A percentile compares a stretch with the other conserved stretches of the same genome.
phyloP scores from a whole-genome alignment of 495 filamentous ascomycete genomes.

The Aspergillus indologenus region DNA sequence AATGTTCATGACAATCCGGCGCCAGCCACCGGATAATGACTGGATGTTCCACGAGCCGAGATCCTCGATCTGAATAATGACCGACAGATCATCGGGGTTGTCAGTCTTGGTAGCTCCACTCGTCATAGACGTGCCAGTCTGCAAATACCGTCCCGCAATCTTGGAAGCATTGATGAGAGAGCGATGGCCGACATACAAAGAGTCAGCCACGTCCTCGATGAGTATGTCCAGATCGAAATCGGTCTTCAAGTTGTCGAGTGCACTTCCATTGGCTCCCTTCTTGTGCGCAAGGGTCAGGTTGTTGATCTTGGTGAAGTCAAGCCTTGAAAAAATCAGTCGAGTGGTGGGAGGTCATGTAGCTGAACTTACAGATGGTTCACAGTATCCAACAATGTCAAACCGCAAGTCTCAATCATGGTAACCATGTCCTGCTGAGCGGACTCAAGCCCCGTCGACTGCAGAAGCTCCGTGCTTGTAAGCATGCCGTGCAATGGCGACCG shows the following conservation, averaged over 20 bases:
- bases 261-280: slow-evolving; percentile 2
- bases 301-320: slow-evolving; percentile 58
- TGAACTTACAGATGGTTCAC: slow-evolving; percentile 54
- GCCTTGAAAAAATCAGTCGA: slow-evolving; percentile 12
- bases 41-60: slow-evolving; percentile 50
- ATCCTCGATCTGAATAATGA: slow-evolving; percentile 56
- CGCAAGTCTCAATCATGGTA: slow-evolving; percentile 60
- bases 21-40: slow-evolving; percentile 60
- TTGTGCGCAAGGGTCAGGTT: slow-evolving; percentile 28
- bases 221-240: slow-evolving; percentile 19
- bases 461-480: slow-evolving; percentile 60
- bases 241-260: slow-evolving; percentile 11
- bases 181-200: slow-evolving; percentile 20
- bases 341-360: background rate
- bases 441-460: slow-evolving; percentile 53
- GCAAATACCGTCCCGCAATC: slow-evolving; percentile 14
- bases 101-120: slow-evolving; percentile 1
- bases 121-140: slow-evolving; percentile 19
- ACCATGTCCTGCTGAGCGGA: slow-evolving; percentile 54
- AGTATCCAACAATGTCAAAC: slow-evolving; percentile 62
- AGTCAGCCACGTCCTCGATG: slow-evolving; percentile 20
- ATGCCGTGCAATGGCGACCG: slow-evolving; percentile 70
- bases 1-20: slow-evolving; percentile 68
- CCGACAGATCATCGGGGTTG: slow-evolving; percentile 31
- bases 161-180: slow-evolving; percentile 16